Base-by-base conservation (phyloP, 176 grass and related monocot species). In the Thalia dealbata region DNA sequence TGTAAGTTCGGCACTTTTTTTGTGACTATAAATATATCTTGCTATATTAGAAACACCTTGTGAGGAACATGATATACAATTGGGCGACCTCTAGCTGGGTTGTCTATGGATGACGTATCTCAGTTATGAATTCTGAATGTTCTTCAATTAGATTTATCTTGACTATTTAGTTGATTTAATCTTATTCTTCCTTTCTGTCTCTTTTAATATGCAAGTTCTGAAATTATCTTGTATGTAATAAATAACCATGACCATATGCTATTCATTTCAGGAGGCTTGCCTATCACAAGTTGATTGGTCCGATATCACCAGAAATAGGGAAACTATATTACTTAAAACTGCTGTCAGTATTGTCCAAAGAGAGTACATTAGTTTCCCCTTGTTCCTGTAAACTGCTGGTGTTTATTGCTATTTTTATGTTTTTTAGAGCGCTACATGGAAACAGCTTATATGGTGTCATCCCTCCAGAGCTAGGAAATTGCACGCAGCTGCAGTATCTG, bases 381-480 rank as follows among this genome's bases (percentile, higher is more conserved):
- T 18, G 6, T 28, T 72, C 76, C 59, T 64, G 2, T 74, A 22
- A 60, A 52, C 70, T 43, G 2, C 7, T 22, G n/a, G 7, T 43
- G 44, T n/a, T 68, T 43, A 44, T 29, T 43, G 18, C 19, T 8
- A 54, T 6, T 28, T 32, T 10, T 28, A 28, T 54, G 10, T 32
- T 55, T 52, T 30, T 26, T 76, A 99, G 95, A 78, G 91, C 90
- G 52, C 77, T 99, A 60, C 88, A 99, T 79, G 95, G 81, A 9
- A 99, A 99, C 75, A 99, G 95, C 67, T 83, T 99, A 80, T 99
- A 95, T 48, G 90, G 95, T 78, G 82, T 78, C 75, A 89, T 99
- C 22, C 95, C 95, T 55, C 95, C 87, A 70, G 95, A 91, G 73
- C 64, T 99, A 26, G 95, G 90, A 67, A 99, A 99, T 41, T 99